Evolutionary conservation across 805 yeast genomes (phyloP).

Genomic region (Kodamaea laetipori): DNA sequence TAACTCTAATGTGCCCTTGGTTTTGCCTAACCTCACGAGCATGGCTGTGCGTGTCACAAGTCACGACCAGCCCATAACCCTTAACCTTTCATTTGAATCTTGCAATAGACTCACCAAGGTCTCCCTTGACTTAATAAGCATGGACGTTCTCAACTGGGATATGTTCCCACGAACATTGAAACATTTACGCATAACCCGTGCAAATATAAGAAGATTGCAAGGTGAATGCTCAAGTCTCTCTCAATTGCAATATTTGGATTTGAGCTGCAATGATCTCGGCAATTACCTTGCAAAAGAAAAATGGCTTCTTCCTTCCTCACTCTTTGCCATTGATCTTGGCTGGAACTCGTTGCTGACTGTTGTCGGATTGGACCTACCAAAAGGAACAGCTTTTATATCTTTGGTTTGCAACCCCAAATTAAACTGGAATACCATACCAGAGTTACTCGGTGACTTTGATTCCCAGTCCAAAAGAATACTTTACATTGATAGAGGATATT

Average conservation of each 20-base stretch:
- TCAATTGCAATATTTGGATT: conserved; percentile 1
- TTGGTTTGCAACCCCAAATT: not conserved
- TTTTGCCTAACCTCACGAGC: not conserved
- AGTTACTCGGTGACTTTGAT: not conserved
- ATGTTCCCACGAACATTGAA: not conserved
- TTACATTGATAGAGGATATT: not conserved
- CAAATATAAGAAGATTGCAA: not conserved
- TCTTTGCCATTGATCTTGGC: not conserved
- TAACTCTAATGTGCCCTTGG: too few relatives aligned
- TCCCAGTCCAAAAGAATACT: not conserved
- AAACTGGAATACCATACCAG: not conserved
- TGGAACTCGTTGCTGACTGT: not conserved
- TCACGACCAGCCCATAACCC: not conserved
- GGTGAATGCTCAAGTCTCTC: not conserved
- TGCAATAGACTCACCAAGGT: not conserved
- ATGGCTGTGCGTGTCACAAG: not conserved
- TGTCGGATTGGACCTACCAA: not conserved
- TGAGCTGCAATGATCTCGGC: not conserved
- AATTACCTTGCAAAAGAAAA: not conserved
- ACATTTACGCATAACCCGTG: not conserved
- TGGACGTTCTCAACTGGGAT: not conserved
- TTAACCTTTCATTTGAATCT: not conserved
- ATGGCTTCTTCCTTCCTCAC: not conserved
- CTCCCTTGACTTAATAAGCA: not conserved
- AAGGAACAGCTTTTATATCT: not conserved